Percentiles rank a stretch among this genome's conserved stretches.
Conservation (phyloP, 176 grass and related monocot genomes). For the Musa acuminata region DNA sequence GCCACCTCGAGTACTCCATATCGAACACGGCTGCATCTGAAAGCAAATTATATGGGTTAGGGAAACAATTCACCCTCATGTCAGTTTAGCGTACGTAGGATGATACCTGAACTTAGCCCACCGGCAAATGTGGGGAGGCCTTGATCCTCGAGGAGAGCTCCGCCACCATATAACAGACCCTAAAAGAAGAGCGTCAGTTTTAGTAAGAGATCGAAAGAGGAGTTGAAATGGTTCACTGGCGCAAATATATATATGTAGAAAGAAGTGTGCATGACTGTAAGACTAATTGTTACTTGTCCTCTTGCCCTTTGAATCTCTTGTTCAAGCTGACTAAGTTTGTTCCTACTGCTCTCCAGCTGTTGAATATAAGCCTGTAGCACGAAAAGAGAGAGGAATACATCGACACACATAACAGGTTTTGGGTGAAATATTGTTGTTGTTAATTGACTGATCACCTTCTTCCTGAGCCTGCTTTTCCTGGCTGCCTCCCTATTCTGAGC, state of each 20-base stretch:
- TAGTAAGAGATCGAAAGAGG: too few species aligned
- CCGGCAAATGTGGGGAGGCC: conserved; percentile 11
- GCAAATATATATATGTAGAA: too few species aligned
- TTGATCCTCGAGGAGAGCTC: conserved; percentile 16
- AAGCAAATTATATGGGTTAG: too few species aligned
- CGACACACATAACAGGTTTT: too few species aligned
- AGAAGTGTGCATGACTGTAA: background rate
- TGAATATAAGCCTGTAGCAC: conserved; percentile 78
- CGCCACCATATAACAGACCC: conserved; percentile 32
- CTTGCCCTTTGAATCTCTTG: conserved; percentile 62
- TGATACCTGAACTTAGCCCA: too few species aligned
- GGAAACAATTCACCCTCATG: too few species aligned
- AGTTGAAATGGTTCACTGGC: too few species aligned
- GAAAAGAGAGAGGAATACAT: background rate
- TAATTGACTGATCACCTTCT: conserved; percentile 59
- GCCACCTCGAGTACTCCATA: conserved; percentile 60
- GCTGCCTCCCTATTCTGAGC: conserved; percentile 96
- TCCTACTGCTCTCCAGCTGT: conserved; percentile 69
- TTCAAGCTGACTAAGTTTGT: conserved; percentile 58
- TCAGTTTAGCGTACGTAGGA: too few species aligned
- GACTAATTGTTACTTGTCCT: conserved; percentile 41
- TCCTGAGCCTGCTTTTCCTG: conserved; percentile 83
- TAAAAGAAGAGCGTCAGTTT: conserved; percentile 3
- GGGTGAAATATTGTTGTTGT: background rate
- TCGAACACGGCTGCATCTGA: conserved; percentile 42